Conservation (phyloP, 1,284 basidiomycete genomes). For the Naganishia sp. region DNA sequence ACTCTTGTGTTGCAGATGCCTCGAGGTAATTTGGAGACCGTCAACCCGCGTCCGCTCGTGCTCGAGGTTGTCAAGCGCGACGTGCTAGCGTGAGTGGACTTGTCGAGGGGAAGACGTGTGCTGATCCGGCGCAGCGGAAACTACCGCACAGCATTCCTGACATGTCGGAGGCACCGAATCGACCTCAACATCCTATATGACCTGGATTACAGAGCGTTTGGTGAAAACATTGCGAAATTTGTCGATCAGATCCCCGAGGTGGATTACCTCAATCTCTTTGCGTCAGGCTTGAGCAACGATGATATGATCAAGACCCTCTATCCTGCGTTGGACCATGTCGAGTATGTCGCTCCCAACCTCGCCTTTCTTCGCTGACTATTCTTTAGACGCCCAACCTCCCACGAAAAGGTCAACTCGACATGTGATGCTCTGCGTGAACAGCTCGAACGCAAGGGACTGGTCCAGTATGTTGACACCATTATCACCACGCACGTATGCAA, state of each 20-base stretch:
- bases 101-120: not conserved
- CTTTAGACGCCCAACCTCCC: not conserved
- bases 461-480: conserved; percentile 84
- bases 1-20: conserved; percentile 95
- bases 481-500: conserved; percentile 92
- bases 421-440: conserved; percentile 77
- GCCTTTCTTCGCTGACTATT: not conserved
- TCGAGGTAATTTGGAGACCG: conserved; percentile 92
- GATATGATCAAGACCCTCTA: conserved; percentile 24
- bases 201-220: conserved; percentile 70
- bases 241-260: conserved; percentile 83
- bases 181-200: conserved; percentile 87
- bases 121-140: conserved; percentile 36
- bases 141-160: conserved; percentile 82
- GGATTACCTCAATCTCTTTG: conserved; percentile 90
- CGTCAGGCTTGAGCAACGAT: conserved; percentile 66
- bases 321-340: conserved; percentile 7
- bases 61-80: conserved; percentile 76
- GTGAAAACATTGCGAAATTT: conserved; percentile 65
- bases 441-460: conserved; percentile 70
- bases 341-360: not conserved
- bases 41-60: conserved; percentile 88
- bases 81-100: conserved; percentile 64
- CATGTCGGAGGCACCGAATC: conserved; percentile 89
- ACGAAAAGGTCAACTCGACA: conserved; percentile 64